Conservation (phyloP, 768 basidiomycete species). For the Butyriboletus loyo region DNA sequence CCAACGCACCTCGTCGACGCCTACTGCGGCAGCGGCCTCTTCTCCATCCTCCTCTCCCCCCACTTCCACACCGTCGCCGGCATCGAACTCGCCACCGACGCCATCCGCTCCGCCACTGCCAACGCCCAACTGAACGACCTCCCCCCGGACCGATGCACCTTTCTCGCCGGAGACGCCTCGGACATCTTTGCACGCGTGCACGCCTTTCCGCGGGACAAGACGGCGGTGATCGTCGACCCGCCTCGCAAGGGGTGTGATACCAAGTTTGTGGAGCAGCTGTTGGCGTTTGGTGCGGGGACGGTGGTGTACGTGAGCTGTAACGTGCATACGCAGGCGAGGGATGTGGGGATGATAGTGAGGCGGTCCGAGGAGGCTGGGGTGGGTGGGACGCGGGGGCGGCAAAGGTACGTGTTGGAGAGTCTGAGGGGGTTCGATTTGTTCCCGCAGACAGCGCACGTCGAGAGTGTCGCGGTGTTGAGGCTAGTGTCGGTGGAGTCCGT, state of each 20-base stretch:
- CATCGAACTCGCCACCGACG: conserved; percentile 77
- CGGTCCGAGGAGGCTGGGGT: conserved; percentile 41
- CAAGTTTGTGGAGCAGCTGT: conserved; percentile 70
- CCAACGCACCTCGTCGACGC: conserved; percentile 93
- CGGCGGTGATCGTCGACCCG: conserved; percentile 82
- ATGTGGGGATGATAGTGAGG: conserved; percentile 68
- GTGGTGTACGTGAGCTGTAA: conserved; percentile 95
- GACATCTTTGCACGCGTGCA: conserved; percentile 73
- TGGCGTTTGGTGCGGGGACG: conserved; percentile 61
- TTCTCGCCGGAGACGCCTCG: conserved; percentile 80
- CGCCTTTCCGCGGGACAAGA: conserved; percentile 61
- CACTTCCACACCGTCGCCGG: conserved; percentile 78
- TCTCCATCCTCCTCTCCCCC: conserved; percentile 78
- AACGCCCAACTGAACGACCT: conserved; percentile 68
- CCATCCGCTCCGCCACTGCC: conserved; percentile 63
- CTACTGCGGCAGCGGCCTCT: conserved; percentile 89
- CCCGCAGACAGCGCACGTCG: conserved; percentile 94
- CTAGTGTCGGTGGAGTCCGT: conserved; percentile 33
- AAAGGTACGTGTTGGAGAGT: conserved; percentile 75
- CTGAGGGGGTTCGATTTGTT: conserved; percentile 91
- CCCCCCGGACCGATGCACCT: conserved; percentile 53
- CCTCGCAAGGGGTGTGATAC: conserved; percentile 94
- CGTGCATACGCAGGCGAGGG: conserved; percentile 89
- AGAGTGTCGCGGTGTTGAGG: conserved; percentile 70
- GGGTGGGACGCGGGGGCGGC: conserved; percentile 30